A percentile compares a stretch with the other conserved stretches of the same genome.
These are phyloP conservation scores for Pseudovirgaria hyperparasitica DNA, from an alignment of 2,329 filamentous ascomycete genomes.

Conservation along the genomic window DNA sequence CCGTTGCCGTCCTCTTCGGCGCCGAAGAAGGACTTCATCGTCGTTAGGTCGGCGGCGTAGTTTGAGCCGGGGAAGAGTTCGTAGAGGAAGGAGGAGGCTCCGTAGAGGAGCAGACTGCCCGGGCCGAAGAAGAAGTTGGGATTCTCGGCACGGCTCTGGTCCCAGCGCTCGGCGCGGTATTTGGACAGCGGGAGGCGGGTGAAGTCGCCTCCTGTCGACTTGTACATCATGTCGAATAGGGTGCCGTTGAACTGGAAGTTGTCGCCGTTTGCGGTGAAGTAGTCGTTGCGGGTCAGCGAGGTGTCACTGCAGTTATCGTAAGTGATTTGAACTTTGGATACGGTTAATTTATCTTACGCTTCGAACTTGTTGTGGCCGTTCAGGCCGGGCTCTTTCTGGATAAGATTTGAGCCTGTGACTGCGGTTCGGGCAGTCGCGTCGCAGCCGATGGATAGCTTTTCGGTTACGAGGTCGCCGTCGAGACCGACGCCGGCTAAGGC, in stretches of 20 bases:
- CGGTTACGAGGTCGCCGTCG: background rate
- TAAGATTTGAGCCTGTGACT: too few relatives aligned
- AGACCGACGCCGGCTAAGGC: constrained; percentile 26
- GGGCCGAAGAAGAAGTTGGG: constrained; percentile 2
- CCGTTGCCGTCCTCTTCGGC: constrained; percentile 25
- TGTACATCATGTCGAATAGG: background rate
- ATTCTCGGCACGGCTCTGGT: background rate
- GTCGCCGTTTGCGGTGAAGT: constrained; percentile 1
- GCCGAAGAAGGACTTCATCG: constrained; percentile 21
- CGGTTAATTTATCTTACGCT: too few relatives aligned
- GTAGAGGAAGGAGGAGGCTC: constrained; percentile 2
- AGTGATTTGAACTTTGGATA: too few relatives aligned
- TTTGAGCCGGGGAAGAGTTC: constrained; percentile 1
- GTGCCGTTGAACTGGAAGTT: constrained; percentile 1
- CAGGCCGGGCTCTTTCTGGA: too few relatives aligned
- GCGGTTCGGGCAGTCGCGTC: too few relatives aligned
- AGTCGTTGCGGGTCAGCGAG: constrained; percentile 1
- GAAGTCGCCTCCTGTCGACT: background rate
- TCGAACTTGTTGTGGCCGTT: constrained; percentile 1
- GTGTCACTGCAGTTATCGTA: too few relatives aligned
- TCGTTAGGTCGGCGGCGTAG: background rate
- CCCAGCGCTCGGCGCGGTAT: background rate
- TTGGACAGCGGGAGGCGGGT: background rate
- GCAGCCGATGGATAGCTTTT: constrained; percentile 1
- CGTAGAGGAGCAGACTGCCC: background rate